Percentiles rank a stretch among this genome's conserved stretches.
Evolutionary conservation across 768 basidiomycete species (phyloP).

Genomic region (Phaffia australis): DNA sequence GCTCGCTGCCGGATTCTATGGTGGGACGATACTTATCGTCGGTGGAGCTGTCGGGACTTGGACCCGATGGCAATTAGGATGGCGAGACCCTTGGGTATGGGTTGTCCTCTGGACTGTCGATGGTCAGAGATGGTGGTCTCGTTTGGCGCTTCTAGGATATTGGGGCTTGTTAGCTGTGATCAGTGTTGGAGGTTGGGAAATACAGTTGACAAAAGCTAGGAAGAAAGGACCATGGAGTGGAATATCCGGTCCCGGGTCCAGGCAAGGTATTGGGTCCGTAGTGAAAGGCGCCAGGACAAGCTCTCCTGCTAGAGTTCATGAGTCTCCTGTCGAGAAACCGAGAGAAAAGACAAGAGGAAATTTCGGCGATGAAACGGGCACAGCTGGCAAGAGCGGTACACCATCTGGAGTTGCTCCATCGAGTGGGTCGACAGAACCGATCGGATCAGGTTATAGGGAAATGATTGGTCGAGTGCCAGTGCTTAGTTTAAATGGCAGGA

Average conservation of each 20-base stretch:
- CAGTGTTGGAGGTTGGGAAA: conserved; percentile 89
- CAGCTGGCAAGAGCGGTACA: background rate
- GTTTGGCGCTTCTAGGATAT: conserved; percentile 66
- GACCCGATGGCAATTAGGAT: conserved; percentile 71
- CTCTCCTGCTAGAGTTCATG: background rate
- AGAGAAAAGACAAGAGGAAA: conserved; percentile 7
- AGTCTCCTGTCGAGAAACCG: background rate
- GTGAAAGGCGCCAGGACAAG: background rate
- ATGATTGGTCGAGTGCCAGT: conserved; percentile 69
- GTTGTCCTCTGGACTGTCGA: conserved; percentile 63
- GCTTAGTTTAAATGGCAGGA: conserved; percentile 74
- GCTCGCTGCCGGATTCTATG: conserved; percentile 75
- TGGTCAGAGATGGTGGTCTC: conserved; percentile 56
- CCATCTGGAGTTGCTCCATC: background rate
- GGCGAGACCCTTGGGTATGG: conserved; percentile 82
- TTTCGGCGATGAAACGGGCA: background rate
- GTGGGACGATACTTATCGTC: conserved; percentile 63
- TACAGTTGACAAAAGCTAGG: conserved; percentile 70
- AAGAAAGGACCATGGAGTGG: conserved; percentile 36
- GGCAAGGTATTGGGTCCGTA: conserved; percentile 3
- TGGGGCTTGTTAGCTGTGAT: conserved; percentile 71
- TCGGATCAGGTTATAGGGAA: background rate
- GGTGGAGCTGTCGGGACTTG: conserved; percentile 77
- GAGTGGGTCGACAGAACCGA: no score
- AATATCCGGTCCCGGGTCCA: conserved; percentile 41